A percentile compares a stretch with the other conserved stretches of the same genome.
Conservation (phyloP, 2,329 filamentous ascomycete genomes). For the Rasamsonia emersonii region DNA sequence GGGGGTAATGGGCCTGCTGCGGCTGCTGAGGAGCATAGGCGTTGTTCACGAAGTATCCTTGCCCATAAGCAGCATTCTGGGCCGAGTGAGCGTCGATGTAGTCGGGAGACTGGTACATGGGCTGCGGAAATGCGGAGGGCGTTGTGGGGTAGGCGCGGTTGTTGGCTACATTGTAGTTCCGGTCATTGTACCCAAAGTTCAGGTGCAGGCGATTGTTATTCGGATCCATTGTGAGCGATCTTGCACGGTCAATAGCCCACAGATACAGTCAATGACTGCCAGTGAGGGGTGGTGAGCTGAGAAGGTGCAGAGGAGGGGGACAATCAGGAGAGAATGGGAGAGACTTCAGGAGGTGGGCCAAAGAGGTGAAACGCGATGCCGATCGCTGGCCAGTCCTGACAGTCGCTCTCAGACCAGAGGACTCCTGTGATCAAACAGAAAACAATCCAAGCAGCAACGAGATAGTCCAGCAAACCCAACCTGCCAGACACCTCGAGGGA, state of each 20-base stretch:
- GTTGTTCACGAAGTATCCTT: slow-evolving; percentile 55
- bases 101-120: slow-evolving; percentile 61
- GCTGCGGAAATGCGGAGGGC: slow-evolving; percentile 92
- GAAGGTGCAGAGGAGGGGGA: slow-evolving; percentile 5
- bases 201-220: slow-evolving; percentile 49
- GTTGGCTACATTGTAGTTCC: slow-evolving; percentile 54
- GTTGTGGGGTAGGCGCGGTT: slow-evolving; percentile 75
- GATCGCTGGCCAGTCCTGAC: too few species aligned
- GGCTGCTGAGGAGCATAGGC: slow-evolving; percentile 41
- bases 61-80: slow-evolving; percentile 32
- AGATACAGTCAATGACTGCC: too few species aligned
- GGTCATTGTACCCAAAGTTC: slow-evolving; percentile 50
- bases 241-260: slow-evolving; percentile 34
- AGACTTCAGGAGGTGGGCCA: slow-evolving; percentile 7
- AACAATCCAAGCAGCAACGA: too few species aligned
- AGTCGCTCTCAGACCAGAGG: too few species aligned
- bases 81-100: slow-evolving; percentile 44
- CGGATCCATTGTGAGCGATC: slow-evolving; percentile 45
- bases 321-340: slow-evolving; percentile 7
- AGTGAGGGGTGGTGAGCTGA: slow-evolving; percentile 5
- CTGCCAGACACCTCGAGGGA: too few species aligned
- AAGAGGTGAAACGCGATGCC: slow-evolving; percentile 6
- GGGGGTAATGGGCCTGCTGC: slow-evolving; percentile 42
- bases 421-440: too few species aligned
- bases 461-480: too few species aligned